Evolutionary conservation across 225 moss, liverwort and hornwort species (phyloP), one percentile per base, ranked within the genome.

Genomic region (Neckera pumila): DNA sequence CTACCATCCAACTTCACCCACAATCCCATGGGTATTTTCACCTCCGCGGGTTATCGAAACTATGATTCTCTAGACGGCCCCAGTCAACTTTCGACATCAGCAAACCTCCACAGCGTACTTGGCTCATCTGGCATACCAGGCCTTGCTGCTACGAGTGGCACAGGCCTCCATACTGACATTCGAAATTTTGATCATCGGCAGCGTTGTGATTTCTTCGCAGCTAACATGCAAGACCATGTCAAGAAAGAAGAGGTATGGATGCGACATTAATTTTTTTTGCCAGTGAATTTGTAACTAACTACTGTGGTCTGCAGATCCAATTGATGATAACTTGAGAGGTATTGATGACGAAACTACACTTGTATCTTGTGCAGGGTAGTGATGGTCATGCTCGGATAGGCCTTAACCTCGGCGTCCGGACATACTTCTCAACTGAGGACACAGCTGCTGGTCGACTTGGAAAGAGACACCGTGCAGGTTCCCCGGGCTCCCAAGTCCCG

Each of bases 1-100:
- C 95, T 96, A 95, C 96, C 98, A 94, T 95, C 98, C 96, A 97
- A 93, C 95, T 96, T 93, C 84, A 92, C 97, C 87, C 95, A 97
- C 89, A 97, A 93, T 91, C 97, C 98, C 62, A 92, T 97, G 96
- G 96, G 96, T 77, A 93, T 96, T 90, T 97, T 94, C 89, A 95
- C 93, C 92, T 96, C 96, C 83, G 93, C 96, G 72, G 96, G 98
- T 73, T 94, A 96, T 81, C 95, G 98, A 86, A 96, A 92, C 92
- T 98, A 93, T 82, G 92, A 90, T 87, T 93, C 94, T 70, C 91
- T 95, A 91, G 98, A 97, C 88, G 89, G 94, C 42, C 90, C 94
- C 51, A 89, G 95, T 79, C 95, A 95, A 86, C 90, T 93, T 59
- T 91, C 95, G 45, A 89, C 96, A 67, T 94, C 98, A 79, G 92